Conservation (phyloP, 2,329 filamentous ascomycete species). For the Cadophora gregata region DNA sequence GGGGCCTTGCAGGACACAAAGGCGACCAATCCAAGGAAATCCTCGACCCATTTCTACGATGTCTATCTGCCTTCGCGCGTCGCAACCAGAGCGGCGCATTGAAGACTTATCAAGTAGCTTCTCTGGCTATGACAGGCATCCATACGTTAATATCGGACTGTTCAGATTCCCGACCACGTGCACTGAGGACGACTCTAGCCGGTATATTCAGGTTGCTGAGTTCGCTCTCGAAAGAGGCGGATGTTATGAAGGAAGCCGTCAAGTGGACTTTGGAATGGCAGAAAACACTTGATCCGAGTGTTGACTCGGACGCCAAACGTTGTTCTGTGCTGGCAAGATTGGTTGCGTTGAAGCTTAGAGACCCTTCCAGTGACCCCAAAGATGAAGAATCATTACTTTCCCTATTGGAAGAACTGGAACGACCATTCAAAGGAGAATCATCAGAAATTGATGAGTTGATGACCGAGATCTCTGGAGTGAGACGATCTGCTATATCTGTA, state of each 20-base stretch:
- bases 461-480: slow-evolving; percentile 58
- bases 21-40: slow-evolving; percentile 68
- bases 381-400: slow-evolving; percentile 53
- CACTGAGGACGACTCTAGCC: slow-evolving; percentile 28
- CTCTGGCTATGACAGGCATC: slow-evolving; percentile 33
- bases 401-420: slow-evolving; percentile 61
- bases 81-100: slow-evolving; percentile 46
- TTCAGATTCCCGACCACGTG: slow-evolving; percentile 28
- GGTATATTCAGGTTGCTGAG: slow-evolving; percentile 57
- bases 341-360: slow-evolving; percentile 59
- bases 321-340: slow-evolving; percentile 61
- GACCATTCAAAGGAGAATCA: slow-evolving; percentile 63
- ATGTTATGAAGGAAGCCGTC: slow-evolving; percentile 56
- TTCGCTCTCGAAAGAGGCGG: slow-evolving; percentile 53
- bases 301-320: slow-evolving; percentile 41
- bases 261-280: slow-evolving; percentile 58
- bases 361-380: slow-evolving; percentile 45
- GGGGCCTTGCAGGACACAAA: slow-evolving; percentile 65
- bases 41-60: slow-evolving; percentile 68
- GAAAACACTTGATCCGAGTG: slow-evolving; percentile 30
- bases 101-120: slow-evolving; percentile 36
- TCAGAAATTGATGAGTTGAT: slow-evolving; percentile 67
- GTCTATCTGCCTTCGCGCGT: slow-evolving; percentile 64
- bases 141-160: slow-evolving; percentile 32
- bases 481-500: slow-evolving; percentile 59